phyloP scores from a whole-genome alignment of 2,329 filamentous ascomycete genomes.

The Aureobasidium pullulans region DNA sequence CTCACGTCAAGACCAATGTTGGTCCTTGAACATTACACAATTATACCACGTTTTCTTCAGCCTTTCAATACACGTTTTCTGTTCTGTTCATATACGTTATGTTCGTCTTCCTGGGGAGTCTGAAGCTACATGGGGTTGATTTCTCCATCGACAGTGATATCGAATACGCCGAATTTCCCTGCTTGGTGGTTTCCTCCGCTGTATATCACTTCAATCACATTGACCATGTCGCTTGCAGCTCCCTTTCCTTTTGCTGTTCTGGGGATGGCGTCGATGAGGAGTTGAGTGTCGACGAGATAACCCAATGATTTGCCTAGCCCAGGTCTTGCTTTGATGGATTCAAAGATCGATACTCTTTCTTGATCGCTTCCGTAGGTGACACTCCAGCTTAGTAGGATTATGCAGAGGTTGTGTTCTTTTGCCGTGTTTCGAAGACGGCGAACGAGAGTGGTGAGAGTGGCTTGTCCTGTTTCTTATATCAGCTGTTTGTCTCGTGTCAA shows the following conservation, averaged over 20 bases:
- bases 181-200: conserved; percentile 32
- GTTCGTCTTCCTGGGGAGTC: too few relatives aligned
- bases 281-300: conserved; percentile 31
- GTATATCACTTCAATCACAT: conserved; percentile 37
- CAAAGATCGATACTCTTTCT: conserved; percentile 33
- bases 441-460: conserved; percentile 35
- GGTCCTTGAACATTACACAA: neutral
- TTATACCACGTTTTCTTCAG: neutral
- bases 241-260: conserved; percentile 11
- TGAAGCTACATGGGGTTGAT: neutral
- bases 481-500: neutral
- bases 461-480: conserved; percentile 26
- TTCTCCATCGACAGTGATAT: conserved; percentile 12
- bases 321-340: conserved; percentile 30
- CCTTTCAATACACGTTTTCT: neutral
- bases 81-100: neutral
- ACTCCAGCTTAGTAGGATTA: conserved; percentile 33
- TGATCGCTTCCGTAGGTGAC: conserved; percentile 7
- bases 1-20: conserved; percentile 24
- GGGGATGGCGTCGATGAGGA: conserved; percentile 36
- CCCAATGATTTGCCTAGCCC: conserved; percentile 31
- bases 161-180: conserved; percentile 32
- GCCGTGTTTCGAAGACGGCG: conserved; percentile 35
- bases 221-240: conserved; percentile 22
- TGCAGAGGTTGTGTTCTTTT: conserved; percentile 29